phyloP scores from a whole-genome alignment of 495 filamentous ascomycete species.

The Cenococcum geophilum region DNA sequence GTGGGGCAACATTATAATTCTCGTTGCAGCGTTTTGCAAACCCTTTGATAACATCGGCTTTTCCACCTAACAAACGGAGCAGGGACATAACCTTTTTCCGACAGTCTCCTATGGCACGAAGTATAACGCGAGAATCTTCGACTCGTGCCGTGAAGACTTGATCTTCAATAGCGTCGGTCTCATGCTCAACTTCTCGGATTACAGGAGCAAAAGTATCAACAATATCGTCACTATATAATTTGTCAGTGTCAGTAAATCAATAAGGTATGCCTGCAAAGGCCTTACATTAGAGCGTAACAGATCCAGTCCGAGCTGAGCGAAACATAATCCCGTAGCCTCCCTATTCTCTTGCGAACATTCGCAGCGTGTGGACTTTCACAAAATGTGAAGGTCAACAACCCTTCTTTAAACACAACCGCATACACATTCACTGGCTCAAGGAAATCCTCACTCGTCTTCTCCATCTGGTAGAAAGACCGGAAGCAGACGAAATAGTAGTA shows the following conservation, averaged over 20 bases:
- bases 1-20: constrained; percentile 86
- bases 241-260: constrained; percentile 29
- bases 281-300: constrained; percentile 95
- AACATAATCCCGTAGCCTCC: constrained; percentile 87
- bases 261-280: constrained; percentile 2
- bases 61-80: constrained; percentile 88
- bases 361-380: constrained; percentile 72
- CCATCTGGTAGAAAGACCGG: constrained; percentile 80
- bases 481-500: constrained; percentile 98
- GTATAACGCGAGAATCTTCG: constrained; percentile 77
- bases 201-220: constrained; percentile 91
- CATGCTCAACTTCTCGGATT: constrained; percentile 74
- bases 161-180: constrained; percentile 92
- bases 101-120: constrained; percentile 80
- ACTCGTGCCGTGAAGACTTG: constrained; percentile 83
- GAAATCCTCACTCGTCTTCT: constrained; percentile 67
- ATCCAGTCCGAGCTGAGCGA: constrained; percentile 94
- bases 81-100: constrained; percentile 93
- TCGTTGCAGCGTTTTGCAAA: constrained; percentile 98
- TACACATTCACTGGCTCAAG: constrained; percentile 93
- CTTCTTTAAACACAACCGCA: constrained; percentile 93
- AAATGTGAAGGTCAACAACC: constrained; percentile 90
- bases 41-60: constrained; percentile 93
- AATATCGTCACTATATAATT: constrained; percentile 69
- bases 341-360: constrained; percentile 86